Evolutionary conservation across 495 filamentous ascomycete species (phyloP).

Genomic region (Trichoderma parareesei): DNA sequence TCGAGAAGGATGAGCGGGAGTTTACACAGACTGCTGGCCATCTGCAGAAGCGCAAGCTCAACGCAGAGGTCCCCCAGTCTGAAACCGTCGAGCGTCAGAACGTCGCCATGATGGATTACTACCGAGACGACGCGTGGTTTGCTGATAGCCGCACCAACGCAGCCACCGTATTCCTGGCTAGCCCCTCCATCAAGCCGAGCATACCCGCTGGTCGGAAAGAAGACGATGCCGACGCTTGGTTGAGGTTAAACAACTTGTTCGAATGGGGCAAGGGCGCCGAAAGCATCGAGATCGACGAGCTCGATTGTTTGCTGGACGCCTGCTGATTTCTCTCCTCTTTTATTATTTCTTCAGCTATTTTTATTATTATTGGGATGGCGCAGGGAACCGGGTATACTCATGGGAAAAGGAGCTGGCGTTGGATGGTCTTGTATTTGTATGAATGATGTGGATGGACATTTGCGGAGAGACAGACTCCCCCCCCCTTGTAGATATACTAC

Average conservation of each 20-base stretch:
- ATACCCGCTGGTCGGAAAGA: slow-evolving; percentile 45
- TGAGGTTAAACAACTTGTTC: slow-evolving; percentile 42
- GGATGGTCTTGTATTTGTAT: not conserved
- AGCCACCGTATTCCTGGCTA: slow-evolving; percentile 30
- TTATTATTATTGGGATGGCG: slow-evolving; percentile 17
- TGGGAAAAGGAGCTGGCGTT: slow-evolving; percentile 13
- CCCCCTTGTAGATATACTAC: slow-evolving; percentile 4
- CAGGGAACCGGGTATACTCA: slow-evolving; percentile 20
- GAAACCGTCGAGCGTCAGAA: slow-evolving; percentile 23
- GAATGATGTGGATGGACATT: not conserved
- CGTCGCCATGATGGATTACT: slow-evolving; percentile 38
- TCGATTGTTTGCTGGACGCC: slow-evolving; percentile 76
- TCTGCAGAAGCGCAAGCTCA: slow-evolving; percentile 67
- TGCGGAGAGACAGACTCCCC: not conserved
- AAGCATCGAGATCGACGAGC: slow-evolving; percentile 81
- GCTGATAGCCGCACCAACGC: slow-evolving; percentile 33
- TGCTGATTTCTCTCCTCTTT: slow-evolving; percentile 37
- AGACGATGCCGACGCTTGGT: slow-evolving; percentile 40
- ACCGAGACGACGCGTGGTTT: slow-evolving; percentile 41
- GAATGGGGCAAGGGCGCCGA: slow-evolving; percentile 75
- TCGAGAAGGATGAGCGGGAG: slow-evolving; percentile 93
- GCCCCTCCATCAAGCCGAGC: slow-evolving; percentile 36
- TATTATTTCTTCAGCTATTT: slow-evolving; percentile 15
- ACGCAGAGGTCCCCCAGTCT: slow-evolving; percentile 35
- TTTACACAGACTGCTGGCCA: slow-evolving; percentile 90